Conservation (phyloP, 257 asterid genomes). For the Gentiana straminea region DNA sequence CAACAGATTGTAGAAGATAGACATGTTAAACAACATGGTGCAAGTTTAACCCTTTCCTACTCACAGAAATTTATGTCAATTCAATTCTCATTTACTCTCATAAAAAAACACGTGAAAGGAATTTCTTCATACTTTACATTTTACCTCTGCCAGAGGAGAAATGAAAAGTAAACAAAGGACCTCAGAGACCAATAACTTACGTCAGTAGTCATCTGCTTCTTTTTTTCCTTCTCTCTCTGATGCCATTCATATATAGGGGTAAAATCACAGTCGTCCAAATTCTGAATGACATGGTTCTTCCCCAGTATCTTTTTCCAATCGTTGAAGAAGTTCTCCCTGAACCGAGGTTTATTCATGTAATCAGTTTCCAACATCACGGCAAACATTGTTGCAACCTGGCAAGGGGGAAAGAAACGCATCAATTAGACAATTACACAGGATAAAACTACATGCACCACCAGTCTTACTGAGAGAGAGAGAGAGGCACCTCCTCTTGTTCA, state of each 20-base stretch:
- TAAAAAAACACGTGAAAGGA: too few species aligned
- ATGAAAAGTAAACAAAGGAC: too few species aligned
- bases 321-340: slow-evolving; percentile 76
- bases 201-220: slow-evolving; percentile 85
- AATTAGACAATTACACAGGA: not conserved
- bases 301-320: slow-evolving; percentile 95
- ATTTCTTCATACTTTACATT: too few species aligned
- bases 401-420: slow-evolving; percentile 4
- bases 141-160: too few species aligned
- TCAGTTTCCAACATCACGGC: slow-evolving; percentile 95
- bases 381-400: slow-evolving; percentile 93
- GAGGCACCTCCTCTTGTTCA: slow-evolving; percentile 88
- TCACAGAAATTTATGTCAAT: too few species aligned
- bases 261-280: slow-evolving; percentile 79
- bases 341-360: slow-evolving; percentile 67
- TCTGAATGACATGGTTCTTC: slow-evolving; percentile 75
- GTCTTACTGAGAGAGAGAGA: slow-evolving; percentile 6
- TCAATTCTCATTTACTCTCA: too few species aligned
- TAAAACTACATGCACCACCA: not conserved
- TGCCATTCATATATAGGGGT: slow-evolving; percentile 91
- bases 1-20: too few species aligned
- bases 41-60: too few species aligned
- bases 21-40: too few species aligned
- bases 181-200: slow-evolving; percentile 22
- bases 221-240: slow-evolving; percentile 86